Conservation (phyloP, 2,329 filamentous ascomycete species). For the Fusarium brachygibbosum region DNA sequence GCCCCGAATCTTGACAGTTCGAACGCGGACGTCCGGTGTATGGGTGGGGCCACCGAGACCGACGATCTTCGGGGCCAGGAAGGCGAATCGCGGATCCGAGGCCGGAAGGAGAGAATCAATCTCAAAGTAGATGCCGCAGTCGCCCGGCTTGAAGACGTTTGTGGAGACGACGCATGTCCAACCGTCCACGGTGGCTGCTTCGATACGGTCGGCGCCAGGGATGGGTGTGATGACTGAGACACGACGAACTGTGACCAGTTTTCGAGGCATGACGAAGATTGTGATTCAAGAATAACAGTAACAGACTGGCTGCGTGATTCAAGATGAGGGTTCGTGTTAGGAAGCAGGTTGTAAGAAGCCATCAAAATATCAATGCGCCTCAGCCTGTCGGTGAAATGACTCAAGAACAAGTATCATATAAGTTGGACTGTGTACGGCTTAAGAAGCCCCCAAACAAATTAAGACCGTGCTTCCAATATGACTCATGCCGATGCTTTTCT, state of each 20-base stretch:
- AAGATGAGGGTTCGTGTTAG: background rate
- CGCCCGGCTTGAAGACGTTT: constrained; percentile 32
- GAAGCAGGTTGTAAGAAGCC: background rate
- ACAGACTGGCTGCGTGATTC: background rate
- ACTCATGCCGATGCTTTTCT: background rate
- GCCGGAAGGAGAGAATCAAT: constrained; percentile 45
- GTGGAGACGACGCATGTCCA: constrained; percentile 43
- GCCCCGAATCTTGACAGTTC: constrained; percentile 35
- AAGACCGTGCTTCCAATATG: background rate
- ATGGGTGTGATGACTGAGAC: constrained; percentile 39
- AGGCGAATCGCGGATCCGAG: constrained; percentile 37
- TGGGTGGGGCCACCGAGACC: background rate
- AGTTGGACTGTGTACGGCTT: constrained; percentile 2
- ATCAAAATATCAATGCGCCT: background rate
- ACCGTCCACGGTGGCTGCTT: constrained; percentile 38
- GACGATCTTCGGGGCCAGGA: constrained; percentile 21
- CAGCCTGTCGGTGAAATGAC: constrained; percentile 18
- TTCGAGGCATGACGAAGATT: constrained; percentile 33
- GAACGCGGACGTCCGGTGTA: constrained; percentile 37
- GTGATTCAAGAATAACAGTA: background rate
- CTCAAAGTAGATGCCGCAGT: constrained; percentile 42
- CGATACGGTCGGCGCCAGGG: constrained; percentile 38
- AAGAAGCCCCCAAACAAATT: background rate
- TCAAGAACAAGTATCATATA: constrained; percentile 15
- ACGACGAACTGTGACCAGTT: constrained; percentile 43